Conservation (phyloP, 371 early-diverging fungal genomes). For the Chytridiales sp. region DNA sequence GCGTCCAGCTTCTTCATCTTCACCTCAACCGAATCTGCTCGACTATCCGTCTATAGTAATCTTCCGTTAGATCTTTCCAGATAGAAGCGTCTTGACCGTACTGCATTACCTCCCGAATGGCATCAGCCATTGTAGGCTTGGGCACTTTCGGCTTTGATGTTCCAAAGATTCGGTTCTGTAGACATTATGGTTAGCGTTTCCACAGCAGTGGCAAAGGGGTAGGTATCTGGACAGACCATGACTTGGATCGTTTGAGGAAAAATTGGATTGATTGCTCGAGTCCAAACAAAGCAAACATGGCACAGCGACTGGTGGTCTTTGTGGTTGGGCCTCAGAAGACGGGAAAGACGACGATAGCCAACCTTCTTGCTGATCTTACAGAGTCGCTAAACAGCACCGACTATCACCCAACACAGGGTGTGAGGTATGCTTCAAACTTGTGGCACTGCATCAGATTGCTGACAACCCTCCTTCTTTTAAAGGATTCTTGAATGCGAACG, state of each 20-base stretch:
- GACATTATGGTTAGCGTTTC: background rate
- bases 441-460: background rate
- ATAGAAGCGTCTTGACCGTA: too few species aligned
- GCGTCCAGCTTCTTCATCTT: constrained; percentile 92
- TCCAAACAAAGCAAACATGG: background rate
- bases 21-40: constrained; percentile 84
- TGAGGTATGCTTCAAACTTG: constrained; percentile 34
- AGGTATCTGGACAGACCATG: background rate
- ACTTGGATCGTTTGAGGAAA: background rate
- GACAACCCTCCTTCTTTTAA: background rate
- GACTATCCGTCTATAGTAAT: constrained; percentile 67
- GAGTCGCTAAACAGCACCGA: constrained; percentile 33
- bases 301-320: constrained; percentile 25
- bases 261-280: background rate
- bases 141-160: constrained; percentile 67
- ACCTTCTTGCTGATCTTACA: constrained; percentile 43
- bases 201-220: background rate
- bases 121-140: constrained; percentile 71
- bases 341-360: constrained; percentile 43
- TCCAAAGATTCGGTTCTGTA: constrained; percentile 79
- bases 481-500: constrained; percentile 48
- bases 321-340: constrained; percentile 39
- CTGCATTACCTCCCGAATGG: constrained; percentile 62
- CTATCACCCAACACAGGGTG: constrained; percentile 49
- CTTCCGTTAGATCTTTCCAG: background rate